A percentile compares a stretch with the other conserved stretches of the same genome.
Evolutionary conservation across 768 basidiomycete genomes (phyloP).

Genomic region (Tylopilus felleus): DNA sequence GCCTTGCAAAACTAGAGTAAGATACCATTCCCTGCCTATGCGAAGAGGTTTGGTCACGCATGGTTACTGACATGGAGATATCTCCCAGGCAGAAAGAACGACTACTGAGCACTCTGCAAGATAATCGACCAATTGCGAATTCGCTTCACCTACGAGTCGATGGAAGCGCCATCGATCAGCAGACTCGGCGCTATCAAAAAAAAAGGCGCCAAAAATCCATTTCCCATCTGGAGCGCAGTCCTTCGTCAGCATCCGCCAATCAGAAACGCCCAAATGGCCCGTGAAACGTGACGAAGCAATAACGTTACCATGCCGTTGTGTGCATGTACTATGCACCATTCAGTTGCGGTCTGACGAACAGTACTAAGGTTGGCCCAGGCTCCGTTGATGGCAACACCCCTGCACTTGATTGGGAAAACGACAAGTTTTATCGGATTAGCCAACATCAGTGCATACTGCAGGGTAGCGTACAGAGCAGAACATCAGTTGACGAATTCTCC

Average conservation of each 20-base stretch:
- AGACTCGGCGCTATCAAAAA: not conserved
- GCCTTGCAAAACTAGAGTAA: not conserved
- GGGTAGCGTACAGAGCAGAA: not conserved
- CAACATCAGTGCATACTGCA: not conserved
- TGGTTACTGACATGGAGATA: not conserved
- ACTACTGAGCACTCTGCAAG: not conserved
- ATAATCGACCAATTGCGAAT: not conserved
- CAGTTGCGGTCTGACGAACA: not conserved
- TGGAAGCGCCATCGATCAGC: not conserved
- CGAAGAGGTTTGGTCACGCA: not conserved
- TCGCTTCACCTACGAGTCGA: not conserved
- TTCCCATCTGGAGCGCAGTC: not conserved
- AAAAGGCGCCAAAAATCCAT: not conserved
- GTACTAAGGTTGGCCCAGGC: not conserved
- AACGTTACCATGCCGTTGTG: not conserved
- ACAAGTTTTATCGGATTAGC: not conserved
- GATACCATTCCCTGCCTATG: not conserved
- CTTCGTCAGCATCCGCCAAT: not conserved
- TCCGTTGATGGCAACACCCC: not conserved
- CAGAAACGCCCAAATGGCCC: not conserved
- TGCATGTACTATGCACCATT: too few species aligned
- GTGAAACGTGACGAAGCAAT: not conserved
- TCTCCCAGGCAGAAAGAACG: not conserved
- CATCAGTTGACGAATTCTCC: not conserved
- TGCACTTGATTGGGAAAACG: slow-evolving; percentile 14